Base-by-base conservation (phyloP, 2,329 filamentous ascomycete genomes). In the Graphiopsis chlorocephala region DNA sequence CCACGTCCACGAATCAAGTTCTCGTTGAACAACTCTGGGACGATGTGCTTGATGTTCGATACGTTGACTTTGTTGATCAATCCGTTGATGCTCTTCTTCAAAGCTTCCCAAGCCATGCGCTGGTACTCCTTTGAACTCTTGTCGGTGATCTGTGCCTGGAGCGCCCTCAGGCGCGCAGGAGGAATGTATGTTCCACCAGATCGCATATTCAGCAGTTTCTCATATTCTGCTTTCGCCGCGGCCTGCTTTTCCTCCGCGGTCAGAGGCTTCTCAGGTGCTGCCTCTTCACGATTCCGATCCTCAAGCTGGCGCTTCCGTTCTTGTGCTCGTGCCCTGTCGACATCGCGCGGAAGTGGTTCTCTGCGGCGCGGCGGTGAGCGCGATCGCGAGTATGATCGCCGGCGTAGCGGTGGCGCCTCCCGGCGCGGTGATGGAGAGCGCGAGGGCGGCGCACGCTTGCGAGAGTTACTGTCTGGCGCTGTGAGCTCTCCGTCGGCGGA, bases 61-160 rank as follows among this genome's bases (percentile, higher is more conserved):
- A 94, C 91, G 79, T 98, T 98, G 83, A 97, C 91, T 83, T 99
- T 99, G 85, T 99, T 99, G 84, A 99, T 97, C 69, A 99, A 82
- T 72, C 95, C 95, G 76, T 99, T 98, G 80, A 99, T 97, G 57
- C 91, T 95, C 83, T 99, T 99, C 82, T 99, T 99, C 74, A 99
- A 82, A 14, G 94, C 94, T 79, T 99, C 95, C 95, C 95, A 99
- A 10, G 93, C 93, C 92, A 99, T 96, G 72, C 95, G 91, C 84
- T 98, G 95, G 76, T 97, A 98, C 80, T 98, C 95, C 79, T 97
- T 96, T 78, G 90, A 96, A 63, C 86, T 89, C 83, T 96, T 97
- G 81, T 99, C 95, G 67, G 93, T 97, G 78, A 99, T 97, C 79
- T 97, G 93, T 61, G 93, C 92, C 81, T 99, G 95, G 67, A 99